Conservation (phyloP, 2,329 filamentous ascomycete genomes). For the Immersiporthe knoxdaviesiana region DNA sequence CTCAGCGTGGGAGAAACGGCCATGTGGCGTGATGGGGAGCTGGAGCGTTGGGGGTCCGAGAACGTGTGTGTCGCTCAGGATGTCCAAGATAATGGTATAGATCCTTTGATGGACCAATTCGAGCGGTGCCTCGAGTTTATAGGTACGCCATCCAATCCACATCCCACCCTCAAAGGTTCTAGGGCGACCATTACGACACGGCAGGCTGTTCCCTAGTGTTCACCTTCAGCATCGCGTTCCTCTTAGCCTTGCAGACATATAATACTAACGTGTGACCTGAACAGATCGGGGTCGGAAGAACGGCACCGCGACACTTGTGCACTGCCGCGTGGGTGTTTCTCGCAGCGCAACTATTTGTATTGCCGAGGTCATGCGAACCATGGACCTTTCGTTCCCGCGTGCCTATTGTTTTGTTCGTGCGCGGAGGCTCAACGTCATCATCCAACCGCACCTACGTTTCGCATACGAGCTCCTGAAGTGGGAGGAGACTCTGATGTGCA, state of each 20-base stretch:
- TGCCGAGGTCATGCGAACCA: slow-evolving; percentile 90
- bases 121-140: slow-evolving; percentile 87
- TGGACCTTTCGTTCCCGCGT: slow-evolving; percentile 81
- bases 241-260: neutral
- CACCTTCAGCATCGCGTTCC: neutral
- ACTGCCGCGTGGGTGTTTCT: slow-evolving; percentile 95
- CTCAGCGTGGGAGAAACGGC: slow-evolving; percentile 90
- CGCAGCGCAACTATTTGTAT: slow-evolving; percentile 97
- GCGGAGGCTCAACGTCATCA: slow-evolving; percentile 92
- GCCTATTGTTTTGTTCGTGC: slow-evolving; percentile 97
- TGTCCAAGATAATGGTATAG: slow-evolving; percentile 96
- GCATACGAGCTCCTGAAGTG: slow-evolving; percentile 94
- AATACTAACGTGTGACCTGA: slow-evolving; percentile 12
- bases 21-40: slow-evolving; percentile 74
- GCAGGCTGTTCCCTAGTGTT: neutral
- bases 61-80: slow-evolving; percentile 81
- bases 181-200: neutral
- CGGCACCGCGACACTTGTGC: slow-evolving; percentile 85
- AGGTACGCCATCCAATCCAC: slow-evolving; percentile 60
- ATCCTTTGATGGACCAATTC: slow-evolving; percentile 86
- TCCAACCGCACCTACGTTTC: slow-evolving; percentile 94
- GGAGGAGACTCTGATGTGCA: slow-evolving; percentile 75
- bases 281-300: slow-evolving; percentile 77
- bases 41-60: slow-evolving; percentile 73
- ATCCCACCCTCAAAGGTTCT: neutral